Percentiles rank a stretch among this genome's conserved stretches.
Evolutionary conservation across 257 asterid genomes (phyloP).

Genomic region (Marsdenia floribunda): DNA sequence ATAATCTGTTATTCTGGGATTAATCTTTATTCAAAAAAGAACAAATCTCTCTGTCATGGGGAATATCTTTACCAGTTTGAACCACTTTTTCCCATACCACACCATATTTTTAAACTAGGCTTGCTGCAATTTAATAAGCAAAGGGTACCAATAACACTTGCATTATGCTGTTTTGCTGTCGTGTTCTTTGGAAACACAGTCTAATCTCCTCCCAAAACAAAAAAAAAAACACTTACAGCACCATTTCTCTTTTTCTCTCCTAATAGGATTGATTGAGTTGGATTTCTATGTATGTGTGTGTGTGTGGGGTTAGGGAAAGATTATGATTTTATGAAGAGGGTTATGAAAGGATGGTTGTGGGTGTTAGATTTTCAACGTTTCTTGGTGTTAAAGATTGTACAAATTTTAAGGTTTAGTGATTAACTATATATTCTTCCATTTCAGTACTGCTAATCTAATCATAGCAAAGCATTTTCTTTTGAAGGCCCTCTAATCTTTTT

Average conservation of each 20-base stretch:
- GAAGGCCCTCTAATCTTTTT: background rate
- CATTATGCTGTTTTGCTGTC: constrained; percentile 20
- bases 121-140: constrained; percentile 3
- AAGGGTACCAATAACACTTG: constrained; percentile 8
- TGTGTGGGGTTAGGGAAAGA: background rate
- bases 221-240: background rate
- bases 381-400: constrained; percentile 30
- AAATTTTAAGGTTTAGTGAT: background rate
- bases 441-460: constrained; percentile 20
- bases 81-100: constrained; percentile 13
- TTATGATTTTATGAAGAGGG: constrained; percentile 21
- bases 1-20: constrained; percentile 20
- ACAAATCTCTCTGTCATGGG: constrained; percentile 2
- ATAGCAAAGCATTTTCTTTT: constrained; percentile 17
- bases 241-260: background rate
- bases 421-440: constrained; percentile 6
- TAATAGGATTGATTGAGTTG: background rate
- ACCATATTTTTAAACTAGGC: background rate
- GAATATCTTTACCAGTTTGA: constrained; percentile 10
- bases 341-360: constrained; percentile 21
- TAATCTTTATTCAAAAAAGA: background rate
- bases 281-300: background rate
- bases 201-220: constrained; percentile 4
- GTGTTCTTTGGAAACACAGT: constrained; percentile 24
- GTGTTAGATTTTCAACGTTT: constrained; percentile 28